A percentile compares a stretch with the other conserved stretches of the same genome.
Evolutionary conservation across 78 protist genomes (phyloP).

Genomic region (Chrysochromulina tobinii): DNA sequence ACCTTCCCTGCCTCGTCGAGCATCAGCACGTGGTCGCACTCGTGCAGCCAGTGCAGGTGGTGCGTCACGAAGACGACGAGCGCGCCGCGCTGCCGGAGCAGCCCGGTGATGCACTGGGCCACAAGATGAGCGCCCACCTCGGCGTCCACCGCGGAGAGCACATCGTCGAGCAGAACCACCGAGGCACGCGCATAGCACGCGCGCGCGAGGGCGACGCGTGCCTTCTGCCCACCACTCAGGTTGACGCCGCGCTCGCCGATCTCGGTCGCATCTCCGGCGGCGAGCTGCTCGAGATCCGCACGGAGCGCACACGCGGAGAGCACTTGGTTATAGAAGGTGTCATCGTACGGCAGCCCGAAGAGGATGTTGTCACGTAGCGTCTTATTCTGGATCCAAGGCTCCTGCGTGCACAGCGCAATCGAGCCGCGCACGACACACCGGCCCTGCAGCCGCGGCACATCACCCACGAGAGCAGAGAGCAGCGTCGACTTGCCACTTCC

Average conservation of each 20-base stretch:
- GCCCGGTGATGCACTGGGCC: neutral
- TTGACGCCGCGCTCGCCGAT: conserved; percentile 97
- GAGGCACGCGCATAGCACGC: conserved; percentile 75
- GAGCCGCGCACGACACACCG: conserved; percentile 55
- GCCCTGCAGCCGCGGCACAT: conserved; percentile 62
- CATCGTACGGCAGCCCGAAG: conserved; percentile 71
- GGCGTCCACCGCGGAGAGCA: conserved; percentile 60
- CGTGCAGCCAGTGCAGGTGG: neutral
- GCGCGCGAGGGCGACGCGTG: conserved; percentile 92
- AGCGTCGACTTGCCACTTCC: conserved; percentile 78
- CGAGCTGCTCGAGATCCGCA: conserved; percentile 68
- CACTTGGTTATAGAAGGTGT: neutral
- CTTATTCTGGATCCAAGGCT: conserved; percentile 90
- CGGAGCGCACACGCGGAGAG: conserved; percentile 63
- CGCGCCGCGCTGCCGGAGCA: neutral
- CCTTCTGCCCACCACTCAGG: conserved; percentile 96
- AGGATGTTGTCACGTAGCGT: conserved; percentile 92
- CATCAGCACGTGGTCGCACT: neutral
- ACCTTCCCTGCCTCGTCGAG: neutral
- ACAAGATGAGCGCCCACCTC: neutral
- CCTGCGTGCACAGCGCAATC: conserved; percentile 79
- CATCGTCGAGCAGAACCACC: conserved; percentile 72
- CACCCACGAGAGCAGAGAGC: conserved; percentile 75
- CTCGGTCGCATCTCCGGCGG: conserved; percentile 72
- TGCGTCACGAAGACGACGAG: conserved; percentile 14